phyloP scores from a whole-genome alignment of 2,329 filamentous ascomycete genomes.

The Ascochyta rabiei region DNA sequence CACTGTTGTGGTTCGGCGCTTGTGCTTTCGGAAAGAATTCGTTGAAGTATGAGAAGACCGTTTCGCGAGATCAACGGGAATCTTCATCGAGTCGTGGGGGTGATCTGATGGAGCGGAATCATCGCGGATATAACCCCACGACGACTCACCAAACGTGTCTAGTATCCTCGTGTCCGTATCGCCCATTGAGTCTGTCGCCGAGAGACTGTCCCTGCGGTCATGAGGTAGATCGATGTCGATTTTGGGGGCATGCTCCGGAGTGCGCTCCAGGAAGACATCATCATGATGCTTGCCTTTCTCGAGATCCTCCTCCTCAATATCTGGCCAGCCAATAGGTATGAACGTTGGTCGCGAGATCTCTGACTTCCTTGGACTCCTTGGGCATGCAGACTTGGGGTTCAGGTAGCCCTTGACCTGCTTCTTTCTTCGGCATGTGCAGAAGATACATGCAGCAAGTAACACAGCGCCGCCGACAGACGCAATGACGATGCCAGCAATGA shows the following conservation, averaged over 20 bases:
- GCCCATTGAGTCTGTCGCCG: conserved; percentile 48
- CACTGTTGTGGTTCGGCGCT: conserved; percentile 29
- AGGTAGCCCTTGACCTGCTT: conserved; percentile 28
- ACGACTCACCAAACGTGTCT: conserved; percentile 47
- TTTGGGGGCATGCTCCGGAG: conserved; percentile 48
- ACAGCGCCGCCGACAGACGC: conserved; percentile 38
- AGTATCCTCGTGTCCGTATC: conserved; percentile 48
- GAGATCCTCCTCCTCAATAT: conserved; percentile 42
- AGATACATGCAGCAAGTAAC: conserved; percentile 31
- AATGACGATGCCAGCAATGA: conserved; percentile 41
- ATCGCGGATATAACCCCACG: conserved; percentile 41
- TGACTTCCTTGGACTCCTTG: conserved; percentile 38
- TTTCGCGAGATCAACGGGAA: conserved; percentile 49
- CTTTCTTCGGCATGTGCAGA: conserved; percentile 32
- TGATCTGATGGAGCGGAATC: conserved; percentile 45
- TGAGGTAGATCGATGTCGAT: conserved; percentile 43
- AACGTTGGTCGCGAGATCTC: conserved; percentile 52
- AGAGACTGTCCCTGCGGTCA: conserved; percentile 39
- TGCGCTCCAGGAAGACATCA: conserved; percentile 20
- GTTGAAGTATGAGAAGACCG: conserved; percentile 41
- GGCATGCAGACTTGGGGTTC: conserved; percentile 25
- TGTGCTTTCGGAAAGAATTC: conserved; percentile 36
- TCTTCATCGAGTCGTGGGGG: conserved; percentile 53
- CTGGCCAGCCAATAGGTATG: conserved; percentile 34
- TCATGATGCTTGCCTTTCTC: conserved; percentile 45